Base-by-base conservation (phyloP, 164 flowering plant species). In the Berberis vulgaris region DNA sequence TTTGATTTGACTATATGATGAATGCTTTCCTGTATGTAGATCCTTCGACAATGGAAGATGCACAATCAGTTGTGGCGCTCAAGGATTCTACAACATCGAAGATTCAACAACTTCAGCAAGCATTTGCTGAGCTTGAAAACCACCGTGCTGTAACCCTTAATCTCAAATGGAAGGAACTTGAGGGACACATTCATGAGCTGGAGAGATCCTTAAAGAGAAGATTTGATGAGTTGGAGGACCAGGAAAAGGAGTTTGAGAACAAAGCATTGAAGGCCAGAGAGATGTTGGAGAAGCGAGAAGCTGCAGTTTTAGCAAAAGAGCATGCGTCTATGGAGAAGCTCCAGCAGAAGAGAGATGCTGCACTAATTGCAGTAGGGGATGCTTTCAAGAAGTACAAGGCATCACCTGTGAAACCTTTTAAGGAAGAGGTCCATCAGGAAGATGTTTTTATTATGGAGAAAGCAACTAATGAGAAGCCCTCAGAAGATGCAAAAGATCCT, bases 81-180 rank as follows among this genome's bases (percentile, higher is more conserved):
- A 82, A 91, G 66, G 93, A 94, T 63, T 84, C 89, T 57, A 79
- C 97, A 38, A 77, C 84, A 50, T 84, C 90, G 53, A 91, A 89
- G 82, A 91, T 89, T 65, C 96, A 87, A 69, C 97, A 91, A 69
- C 97, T 94, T 70, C 93, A 87, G 81, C 86, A 87, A 76, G 97
- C 99, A 59, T 89, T 94, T 82, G 87, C 91, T 71, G 97, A 89
- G 73, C 96, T 94, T 66, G 96, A 91, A 74, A 83, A 87, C 77
- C 88, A 86, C 57, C 85, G 96, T 46, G 96, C 97, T 13, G 61
- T 87, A 41, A 81, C 96, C 43, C 85, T 94, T 66, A 91, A 89
- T 73, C 49, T 91, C 80, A 87, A 89, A 74, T 91, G 99, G 99
- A 87, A 94, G 79, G 94, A 91, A 76, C 88, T 94, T 50, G 97